Percentiles rank a stretch among this genome's conserved stretches.
Evolutionary conservation across 495 filamentous ascomycete genomes (phyloP).

Genomic region (Trichoderma erinaceum): DNA sequence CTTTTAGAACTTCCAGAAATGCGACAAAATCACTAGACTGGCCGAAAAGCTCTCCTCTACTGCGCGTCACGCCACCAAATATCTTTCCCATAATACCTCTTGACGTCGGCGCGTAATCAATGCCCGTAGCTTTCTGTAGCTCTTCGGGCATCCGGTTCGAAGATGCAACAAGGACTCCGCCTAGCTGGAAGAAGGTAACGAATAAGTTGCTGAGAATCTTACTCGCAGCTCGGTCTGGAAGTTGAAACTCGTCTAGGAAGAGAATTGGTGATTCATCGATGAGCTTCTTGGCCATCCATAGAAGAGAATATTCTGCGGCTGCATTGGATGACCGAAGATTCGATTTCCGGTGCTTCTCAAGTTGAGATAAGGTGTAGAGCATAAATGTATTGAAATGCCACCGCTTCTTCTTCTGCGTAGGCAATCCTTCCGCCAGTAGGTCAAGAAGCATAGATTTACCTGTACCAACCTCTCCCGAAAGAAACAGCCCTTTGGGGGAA

Average conservation of each 20-base stretch:
- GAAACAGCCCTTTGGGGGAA: conserved; percentile 58
- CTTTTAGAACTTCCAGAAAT: conserved; percentile 62
- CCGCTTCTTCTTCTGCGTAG: conserved; percentile 56
- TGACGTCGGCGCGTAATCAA: conserved; percentile 48
- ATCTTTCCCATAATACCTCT: conserved; percentile 44
- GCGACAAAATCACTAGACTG: conserved; percentile 56
- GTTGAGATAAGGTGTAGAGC: conserved; percentile 56
- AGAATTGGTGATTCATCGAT: conserved; percentile 60
- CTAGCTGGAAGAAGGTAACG: conserved; percentile 66
- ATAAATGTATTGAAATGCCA: conserved; percentile 77
- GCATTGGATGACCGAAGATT: conserved; percentile 20
- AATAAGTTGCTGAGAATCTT: conserved; percentile 67
- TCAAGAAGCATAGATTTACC: conserved; percentile 68
- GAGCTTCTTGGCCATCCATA: conserved; percentile 62
- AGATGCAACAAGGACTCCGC: conserved; percentile 65
- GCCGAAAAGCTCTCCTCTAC: conserved; percentile 37
- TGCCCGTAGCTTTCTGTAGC: conserved; percentile 58
- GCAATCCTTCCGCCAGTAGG: conserved; percentile 60
- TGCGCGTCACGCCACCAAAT: conserved; percentile 28
- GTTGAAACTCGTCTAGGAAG: conserved; percentile 69
- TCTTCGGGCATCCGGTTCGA: conserved; percentile 72
- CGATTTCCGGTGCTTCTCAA: conserved; percentile 51
- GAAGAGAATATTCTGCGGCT: conserved; percentile 52
- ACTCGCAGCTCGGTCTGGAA: conserved; percentile 60
- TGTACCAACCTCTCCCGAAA: conserved; percentile 66